These are phyloP conservation scores for Ensete ventricosum DNA, from an alignment of 176 grass and related monocot genomes.

Conservation along the genomic window DNA sequence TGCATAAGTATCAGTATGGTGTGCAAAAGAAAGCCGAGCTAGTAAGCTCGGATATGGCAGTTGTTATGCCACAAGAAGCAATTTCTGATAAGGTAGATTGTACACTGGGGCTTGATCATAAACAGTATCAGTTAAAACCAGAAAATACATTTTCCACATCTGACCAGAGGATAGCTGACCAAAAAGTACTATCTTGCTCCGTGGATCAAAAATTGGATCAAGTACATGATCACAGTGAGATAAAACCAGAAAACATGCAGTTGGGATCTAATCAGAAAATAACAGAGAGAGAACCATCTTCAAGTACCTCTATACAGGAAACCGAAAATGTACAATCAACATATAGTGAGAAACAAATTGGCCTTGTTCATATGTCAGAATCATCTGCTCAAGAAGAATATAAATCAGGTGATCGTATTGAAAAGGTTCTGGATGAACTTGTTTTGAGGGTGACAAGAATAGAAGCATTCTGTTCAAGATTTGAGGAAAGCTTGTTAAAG, in stretches of 20 bases:
- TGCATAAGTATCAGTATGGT: too few species aligned
- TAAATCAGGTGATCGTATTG: slow-evolving; percentile 29
- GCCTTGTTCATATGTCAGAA: slow-evolving; percentile 14
- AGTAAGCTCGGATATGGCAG: too few species aligned
- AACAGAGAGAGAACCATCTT: not conserved
- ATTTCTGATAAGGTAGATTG: too few species aligned
- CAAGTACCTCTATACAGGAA: slow-evolving; percentile 21
- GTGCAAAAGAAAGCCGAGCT: too few species aligned
- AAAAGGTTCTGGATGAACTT: slow-evolving; percentile 62
- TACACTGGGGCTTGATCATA: too few species aligned
- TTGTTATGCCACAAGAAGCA: too few species aligned
- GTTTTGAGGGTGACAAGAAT: slow-evolving; percentile 68
- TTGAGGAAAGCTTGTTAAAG: slow-evolving; percentile 62
- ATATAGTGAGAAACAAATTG: slow-evolving; percentile 19
- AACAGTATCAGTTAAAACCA: too few species aligned
- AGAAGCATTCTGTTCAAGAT: slow-evolving; percentile 62
- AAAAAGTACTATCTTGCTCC: too few species aligned
- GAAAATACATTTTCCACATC: too few species aligned
- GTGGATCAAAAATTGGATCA: too few species aligned
- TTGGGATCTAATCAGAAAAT: not conserved
- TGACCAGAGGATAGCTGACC: too few species aligned
- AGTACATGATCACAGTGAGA: too few species aligned
- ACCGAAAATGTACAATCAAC: slow-evolving; percentile 7
- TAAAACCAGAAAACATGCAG: not conserved
- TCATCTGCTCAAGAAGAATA: slow-evolving; percentile 15